phyloP scores from a whole-genome alignment of 108 stramenopile genomes.

The Tribonema minus region DNA sequence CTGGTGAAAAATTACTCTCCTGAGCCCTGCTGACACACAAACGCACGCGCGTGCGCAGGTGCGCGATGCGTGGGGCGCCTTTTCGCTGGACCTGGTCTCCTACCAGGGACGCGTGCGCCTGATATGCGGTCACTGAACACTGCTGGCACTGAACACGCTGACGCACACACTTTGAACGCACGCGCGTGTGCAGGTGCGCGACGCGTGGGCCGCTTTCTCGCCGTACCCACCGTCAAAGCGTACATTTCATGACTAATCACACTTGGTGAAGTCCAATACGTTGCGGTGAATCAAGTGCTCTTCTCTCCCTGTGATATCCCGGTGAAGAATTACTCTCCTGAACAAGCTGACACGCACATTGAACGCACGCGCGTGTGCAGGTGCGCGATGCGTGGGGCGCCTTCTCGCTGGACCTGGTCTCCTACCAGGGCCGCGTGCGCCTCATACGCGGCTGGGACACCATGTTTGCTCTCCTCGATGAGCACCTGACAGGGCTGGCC shows the following conservation, averaged over 20 bases:
- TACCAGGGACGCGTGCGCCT: conserved; percentile 88
- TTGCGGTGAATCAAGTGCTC: too few species aligned
- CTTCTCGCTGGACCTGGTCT: conserved; percentile 79
- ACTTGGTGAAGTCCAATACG: too few species aligned
- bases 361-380: not conserved
- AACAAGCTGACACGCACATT: not conserved
- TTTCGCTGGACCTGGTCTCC: conserved; percentile 79
- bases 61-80: conserved; percentile 87
- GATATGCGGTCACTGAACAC: too few species aligned
- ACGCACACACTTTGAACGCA: not conserved
- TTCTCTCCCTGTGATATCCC: too few species aligned
- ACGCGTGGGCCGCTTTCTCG: conserved; percentile 86
- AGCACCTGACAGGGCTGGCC: conserved; percentile 82
- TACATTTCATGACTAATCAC: too few species aligned
- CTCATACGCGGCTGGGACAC: conserved; percentile 92
- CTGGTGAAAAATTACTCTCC: too few species aligned
- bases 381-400: conserved; percentile 94
- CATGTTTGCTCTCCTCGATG: conserved; percentile 86
- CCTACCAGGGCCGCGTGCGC: conserved; percentile 84
- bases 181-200: conserved; percentile 61
- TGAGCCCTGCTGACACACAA: too few species aligned
- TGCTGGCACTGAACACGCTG: not conserved
- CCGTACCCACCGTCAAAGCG: too few species aligned
- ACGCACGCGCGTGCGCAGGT: too few species aligned
- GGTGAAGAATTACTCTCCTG: not conserved